Evolutionary conservation across 352 stramenopile genomes (phyloP).

Genomic region (Pythium rishiriense): DNA sequence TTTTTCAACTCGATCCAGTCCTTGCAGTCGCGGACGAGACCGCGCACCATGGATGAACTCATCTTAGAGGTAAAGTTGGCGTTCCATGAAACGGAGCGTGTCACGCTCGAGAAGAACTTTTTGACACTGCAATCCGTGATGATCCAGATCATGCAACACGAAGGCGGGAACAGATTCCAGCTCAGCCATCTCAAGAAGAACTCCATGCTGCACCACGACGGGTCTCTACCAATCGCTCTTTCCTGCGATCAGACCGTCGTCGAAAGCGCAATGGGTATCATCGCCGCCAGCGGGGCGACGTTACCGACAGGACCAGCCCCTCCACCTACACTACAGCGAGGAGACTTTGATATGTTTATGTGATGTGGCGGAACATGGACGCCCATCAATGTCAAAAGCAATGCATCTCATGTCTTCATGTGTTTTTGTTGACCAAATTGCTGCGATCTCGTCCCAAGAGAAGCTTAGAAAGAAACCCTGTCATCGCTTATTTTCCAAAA

Average conservation of each 20-base stretch:
- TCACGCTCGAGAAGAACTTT: constrained; percentile 14
- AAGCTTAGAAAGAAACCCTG: constrained; percentile 1
- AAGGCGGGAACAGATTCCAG: constrained; percentile 2
- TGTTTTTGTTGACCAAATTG: neutral
- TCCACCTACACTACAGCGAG: neutral
- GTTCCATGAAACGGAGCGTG: constrained; percentile 1
- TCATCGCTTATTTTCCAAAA: constrained; percentile 10
- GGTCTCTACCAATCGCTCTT: neutral
- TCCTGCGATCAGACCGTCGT: neutral
- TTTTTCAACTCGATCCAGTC: constrained; percentile 29
- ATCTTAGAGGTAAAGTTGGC: neutral
- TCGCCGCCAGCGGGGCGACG: neutral
- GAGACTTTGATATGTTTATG: neutral
- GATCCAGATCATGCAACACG: constrained; percentile 1
- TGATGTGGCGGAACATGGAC: constrained; percentile 4
- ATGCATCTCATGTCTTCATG: constrained; percentile 2
- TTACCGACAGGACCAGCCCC: neutral
- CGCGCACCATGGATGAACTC: constrained; percentile 15
- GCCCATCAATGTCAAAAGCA: neutral
- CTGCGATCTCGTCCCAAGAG: neutral
- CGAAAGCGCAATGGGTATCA: neutral
- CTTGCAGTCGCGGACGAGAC: constrained; percentile 11
- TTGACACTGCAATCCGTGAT: constrained; percentile 13
- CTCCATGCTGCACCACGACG: neutral
- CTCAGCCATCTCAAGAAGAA: constrained; percentile 13